These are phyloP conservation scores for Penicillium sp. DNA, from an alignment of 2,329 filamentous ascomycete genomes.

Conservation along the genomic window DNA sequence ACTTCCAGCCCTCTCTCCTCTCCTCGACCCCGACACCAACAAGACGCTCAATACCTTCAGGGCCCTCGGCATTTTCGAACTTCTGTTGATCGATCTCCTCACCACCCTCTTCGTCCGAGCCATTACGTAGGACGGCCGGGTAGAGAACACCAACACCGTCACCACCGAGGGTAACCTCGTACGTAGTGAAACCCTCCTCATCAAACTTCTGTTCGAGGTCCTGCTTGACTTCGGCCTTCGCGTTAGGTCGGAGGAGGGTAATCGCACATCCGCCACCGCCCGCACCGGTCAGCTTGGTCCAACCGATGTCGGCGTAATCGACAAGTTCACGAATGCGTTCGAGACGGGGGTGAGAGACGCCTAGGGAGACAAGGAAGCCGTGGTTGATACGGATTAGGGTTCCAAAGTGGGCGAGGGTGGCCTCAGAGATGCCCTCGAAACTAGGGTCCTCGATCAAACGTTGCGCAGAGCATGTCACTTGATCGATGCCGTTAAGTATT, in stretches of 20 bases:
- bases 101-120: constrained; percentile 75
- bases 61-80: constrained; percentile 79
- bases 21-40: constrained; percentile 75
- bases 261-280: constrained; percentile 96
- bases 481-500: constrained; percentile 82
- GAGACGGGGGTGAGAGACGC: constrained; percentile 89
- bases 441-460: constrained; percentile 57
- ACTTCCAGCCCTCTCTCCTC: constrained; percentile 79
- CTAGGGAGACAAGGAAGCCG: constrained; percentile 82
- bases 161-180: constrained; percentile 85
- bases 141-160: constrained; percentile 93
- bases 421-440: constrained; percentile 65
- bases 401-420: constrained; percentile 71
- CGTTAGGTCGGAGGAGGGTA: constrained; percentile 73
- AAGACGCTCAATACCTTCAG: constrained; percentile 79
- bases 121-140: constrained; percentile 87
- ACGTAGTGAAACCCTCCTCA: constrained; percentile 75
- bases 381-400: constrained; percentile 93
- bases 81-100: constrained; percentile 92
- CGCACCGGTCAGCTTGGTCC: constrained; percentile 95
- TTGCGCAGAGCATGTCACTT: constrained; percentile 57
- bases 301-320: constrained; percentile 84
- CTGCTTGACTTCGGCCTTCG: constrained; percentile 56
- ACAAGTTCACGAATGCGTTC: constrained; percentile 90
- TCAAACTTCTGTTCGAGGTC: constrained; percentile 65